A percentile compares a stretch with the other conserved stretches of the same genome.
Conservation (phyloP, 106 monocot species). For the Dendrobium officinale region DNA sequence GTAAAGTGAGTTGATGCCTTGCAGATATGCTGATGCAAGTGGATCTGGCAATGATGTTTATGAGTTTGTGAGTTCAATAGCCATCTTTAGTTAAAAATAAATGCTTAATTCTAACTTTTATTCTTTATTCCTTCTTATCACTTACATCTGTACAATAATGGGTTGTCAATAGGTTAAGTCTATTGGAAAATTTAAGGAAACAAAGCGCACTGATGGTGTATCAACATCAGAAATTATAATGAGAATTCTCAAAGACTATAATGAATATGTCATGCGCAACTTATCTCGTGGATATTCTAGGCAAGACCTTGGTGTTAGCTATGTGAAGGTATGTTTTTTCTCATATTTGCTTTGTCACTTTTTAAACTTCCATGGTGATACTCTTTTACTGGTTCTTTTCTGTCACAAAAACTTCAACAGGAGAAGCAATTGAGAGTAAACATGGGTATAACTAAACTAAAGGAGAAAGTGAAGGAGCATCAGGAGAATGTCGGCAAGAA, state of each 20-base stretch:
- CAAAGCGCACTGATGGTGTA: constrained; percentile 69
- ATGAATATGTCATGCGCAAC: constrained; percentile 84
- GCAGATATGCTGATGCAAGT: constrained; percentile 84
- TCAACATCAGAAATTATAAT: constrained; percentile 88
- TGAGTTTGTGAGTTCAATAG: constrained; percentile 55
- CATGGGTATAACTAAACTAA: constrained; percentile 63
- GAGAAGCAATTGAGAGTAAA: constrained; percentile 75
- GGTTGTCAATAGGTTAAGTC: constrained; percentile 45
- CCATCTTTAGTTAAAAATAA: too few relatives aligned
- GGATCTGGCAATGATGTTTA: constrained; percentile 85
- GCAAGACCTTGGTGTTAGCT: constrained; percentile 78
- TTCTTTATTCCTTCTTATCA: neutral
- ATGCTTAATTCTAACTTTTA: too few relatives aligned
- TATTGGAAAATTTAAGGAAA: constrained; percentile 83
- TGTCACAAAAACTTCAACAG: constrained; percentile 11
- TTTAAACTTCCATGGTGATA: too few relatives aligned
- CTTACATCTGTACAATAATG: too few relatives aligned
- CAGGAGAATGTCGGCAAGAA: constrained; percentile 70
- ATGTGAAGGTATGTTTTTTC: constrained; percentile 56
- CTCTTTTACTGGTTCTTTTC: neutral
- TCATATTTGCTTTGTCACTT: too few relatives aligned
- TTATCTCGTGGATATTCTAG: constrained; percentile 77
- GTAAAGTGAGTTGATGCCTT: too few relatives aligned
- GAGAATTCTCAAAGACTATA: constrained; percentile 86
- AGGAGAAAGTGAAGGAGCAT: constrained; percentile 70